Evolutionary conservation across 2,329 filamentous ascomycete species (phyloP), one percentile per base, ranked within the genome.

Genomic region (Trichophyton mentagrophytes): DNA sequence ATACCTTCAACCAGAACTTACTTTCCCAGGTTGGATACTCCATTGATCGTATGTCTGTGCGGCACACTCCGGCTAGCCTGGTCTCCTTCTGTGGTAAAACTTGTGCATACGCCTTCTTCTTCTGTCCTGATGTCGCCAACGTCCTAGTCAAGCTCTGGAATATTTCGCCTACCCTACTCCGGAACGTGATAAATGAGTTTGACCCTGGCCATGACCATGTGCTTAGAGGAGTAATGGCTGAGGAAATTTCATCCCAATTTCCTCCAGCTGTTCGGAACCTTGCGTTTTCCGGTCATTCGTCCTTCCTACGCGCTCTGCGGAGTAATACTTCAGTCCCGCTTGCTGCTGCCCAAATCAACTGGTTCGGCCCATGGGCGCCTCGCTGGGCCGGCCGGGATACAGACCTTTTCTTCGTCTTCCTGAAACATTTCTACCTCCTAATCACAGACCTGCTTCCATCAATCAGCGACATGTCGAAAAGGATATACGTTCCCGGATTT

Each of bases 41-140:
- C n/a, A 86, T 95, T 5, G 89, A 93, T 60, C 92, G 90, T 70
- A 87, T 96, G 85, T 90, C 89, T 15, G 78, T 89, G 67, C 83
- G 89, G 57, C 87, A 90, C 68, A 83, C 84, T 8, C 82, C 84
- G 44, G 82, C 83, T 46, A 87, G 84, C 66, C 72, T 90, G 62
- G 88, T 96, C 61, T 87, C 87, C 33, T 96, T 96, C 70, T 90
- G 89, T 60, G 91, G 89, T 62, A 95, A 93, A 73, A 89, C 90
- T 3, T 92, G 88, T 69, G 90, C 91, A 1, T 96, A 95, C 72
- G 90, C 89, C 33, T 96, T 95, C 73, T 93, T 92, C 75, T 96
- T 95, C 68, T 91, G 89, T 30, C 89, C 90, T 0, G 89, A 89
- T 3, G 83, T 95, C 60, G 87, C 89, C 6, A 90, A 95, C 68